These are phyloP conservation scores for Acacia acuminata DNA, from an alignment of 306 rosid genomes.

Conservation along the genomic window DNA sequence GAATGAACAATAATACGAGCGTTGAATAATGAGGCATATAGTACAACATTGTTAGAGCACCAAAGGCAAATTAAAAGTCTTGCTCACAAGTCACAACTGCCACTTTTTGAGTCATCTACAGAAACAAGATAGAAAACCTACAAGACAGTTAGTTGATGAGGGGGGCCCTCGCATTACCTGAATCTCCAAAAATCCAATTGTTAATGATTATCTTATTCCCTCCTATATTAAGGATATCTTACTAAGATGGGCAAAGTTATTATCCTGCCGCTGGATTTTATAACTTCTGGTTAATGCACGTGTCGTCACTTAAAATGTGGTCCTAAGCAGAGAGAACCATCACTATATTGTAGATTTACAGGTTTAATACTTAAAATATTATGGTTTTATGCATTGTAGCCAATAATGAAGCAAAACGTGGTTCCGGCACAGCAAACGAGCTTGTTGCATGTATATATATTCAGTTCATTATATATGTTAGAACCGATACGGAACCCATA, in stretches of 20 bases:
- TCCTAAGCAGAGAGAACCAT: conserved; percentile 9
- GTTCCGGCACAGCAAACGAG: not conserved
- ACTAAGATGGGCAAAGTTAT: conserved; percentile 14
- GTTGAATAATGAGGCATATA: conserved; percentile 34
- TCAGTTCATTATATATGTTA: not conserved
- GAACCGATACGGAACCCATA: conserved; percentile 4
- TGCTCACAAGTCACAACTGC: conserved; percentile 39
- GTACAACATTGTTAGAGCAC: conserved; percentile 29
- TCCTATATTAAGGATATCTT: conserved; percentile 34
- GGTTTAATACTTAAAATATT: not conserved
- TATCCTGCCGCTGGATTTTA: conserved; percentile 9
- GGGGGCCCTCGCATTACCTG: conserved; percentile 43
- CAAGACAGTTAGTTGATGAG: conserved; percentile 29
- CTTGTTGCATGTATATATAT: not conserved
- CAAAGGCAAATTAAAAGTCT: not conserved
- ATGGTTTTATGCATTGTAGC: not conserved
- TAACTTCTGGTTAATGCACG: conserved; percentile 30
- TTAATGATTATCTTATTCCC: conserved; percentile 47
- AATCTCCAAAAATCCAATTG: conserved; percentile 47
- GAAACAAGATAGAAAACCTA: conserved; percentile 29
- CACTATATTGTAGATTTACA: not conserved
- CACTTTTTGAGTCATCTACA: conserved; percentile 54
- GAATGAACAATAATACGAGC: conserved; percentile 36
- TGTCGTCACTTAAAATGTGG: conserved; percentile 21
- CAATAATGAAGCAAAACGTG: conserved; percentile 18